A percentile compares a stretch with the other conserved stretches of the same genome.
phyloP scores from a whole-genome alignment of 495 filamentous ascomycete genomes.

The Tuber aestivum region DNA sequence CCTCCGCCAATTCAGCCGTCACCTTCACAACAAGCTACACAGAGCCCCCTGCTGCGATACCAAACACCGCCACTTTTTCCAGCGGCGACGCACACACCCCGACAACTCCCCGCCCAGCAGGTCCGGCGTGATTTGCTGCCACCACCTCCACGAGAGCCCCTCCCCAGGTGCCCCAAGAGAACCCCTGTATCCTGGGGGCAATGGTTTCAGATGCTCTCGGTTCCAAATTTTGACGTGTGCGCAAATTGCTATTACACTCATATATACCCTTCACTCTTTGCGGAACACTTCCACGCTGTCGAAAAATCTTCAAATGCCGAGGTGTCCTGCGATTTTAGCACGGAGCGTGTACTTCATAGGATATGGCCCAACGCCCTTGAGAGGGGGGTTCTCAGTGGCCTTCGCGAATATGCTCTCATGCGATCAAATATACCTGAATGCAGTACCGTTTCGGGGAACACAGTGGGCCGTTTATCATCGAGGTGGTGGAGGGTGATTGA shows the following conservation, averaged over 20 bases:
- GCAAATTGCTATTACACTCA: conserved; percentile 33
- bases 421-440: conserved; percentile 25
- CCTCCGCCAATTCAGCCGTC: conserved; percentile 22
- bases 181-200: conserved; percentile 22
- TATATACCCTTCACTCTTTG: conserved; percentile 21
- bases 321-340: conserved; percentile 27
- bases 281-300: conserved; percentile 19
- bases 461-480: conserved; percentile 9
- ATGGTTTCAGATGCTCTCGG: conserved; percentile 32
- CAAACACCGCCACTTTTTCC: conserved; percentile 17
- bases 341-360: conserved; percentile 30
- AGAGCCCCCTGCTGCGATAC: conserved; percentile 26
- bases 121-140: conserved; percentile 16
- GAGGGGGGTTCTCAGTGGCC: conserved; percentile 21
- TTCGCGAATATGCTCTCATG: conserved; percentile 28
- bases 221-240: conserved; percentile 29
- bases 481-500: conserved; percentile 32
- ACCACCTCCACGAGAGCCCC: conserved; percentile 25
- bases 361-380: conserved; percentile 28
- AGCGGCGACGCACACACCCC: not conserved
- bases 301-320: conserved; percentile 25
- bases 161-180: conserved; percentile 27
- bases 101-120: conserved; percentile 12
- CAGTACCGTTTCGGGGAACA: conserved; percentile 19
- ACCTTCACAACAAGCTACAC: conserved; percentile 12